Evolutionary conservation across 371 early-diverging fungal species (phyloP).

Genomic region (Lichtheimia hyalospora): DNA sequence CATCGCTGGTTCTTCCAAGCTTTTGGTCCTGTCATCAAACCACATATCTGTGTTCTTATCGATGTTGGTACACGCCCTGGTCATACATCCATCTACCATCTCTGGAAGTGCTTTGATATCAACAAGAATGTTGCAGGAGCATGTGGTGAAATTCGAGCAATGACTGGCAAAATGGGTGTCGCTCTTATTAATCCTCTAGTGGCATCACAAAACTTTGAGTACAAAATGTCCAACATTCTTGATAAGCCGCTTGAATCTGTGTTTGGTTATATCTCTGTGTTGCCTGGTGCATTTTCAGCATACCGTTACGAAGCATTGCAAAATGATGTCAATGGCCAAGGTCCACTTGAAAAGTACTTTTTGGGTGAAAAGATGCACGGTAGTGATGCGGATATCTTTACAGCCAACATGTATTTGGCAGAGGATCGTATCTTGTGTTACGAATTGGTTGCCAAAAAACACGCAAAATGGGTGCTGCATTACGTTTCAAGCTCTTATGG

Average conservation of each 20-base stretch:
- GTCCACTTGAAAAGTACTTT: slow-evolving; percentile 90
- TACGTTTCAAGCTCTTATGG: slow-evolving; percentile 72
- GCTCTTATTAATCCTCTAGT: slow-evolving; percentile 81
- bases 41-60: slow-evolving; percentile 87
- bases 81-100: slow-evolving; percentile 85
- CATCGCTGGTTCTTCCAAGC: slow-evolving; percentile 98
- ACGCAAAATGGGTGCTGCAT: slow-evolving; percentile 67
- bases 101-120: slow-evolving; percentile 92
- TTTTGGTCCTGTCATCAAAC: slow-evolving; percentile 82
- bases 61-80: slow-evolving; percentile 95
- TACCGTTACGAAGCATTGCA: slow-evolving; percentile 89
- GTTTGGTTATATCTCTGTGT: slow-evolving; percentile 96
- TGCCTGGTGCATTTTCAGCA: slow-evolving; percentile 96
- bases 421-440: slow-evolving; percentile 91
- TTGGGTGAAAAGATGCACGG: slow-evolving; percentile 89
- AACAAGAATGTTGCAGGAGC: slow-evolving; percentile 88
- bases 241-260: slow-evolving; percentile 97
- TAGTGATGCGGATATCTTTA: slow-evolving; percentile 66
- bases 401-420: slow-evolving; percentile 78
- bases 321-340: slow-evolving; percentile 63
- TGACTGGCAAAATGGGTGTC: slow-evolving; percentile 68
- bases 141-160: slow-evolving; percentile 94
- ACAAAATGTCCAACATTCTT: slow-evolving; percentile 96
- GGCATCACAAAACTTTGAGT: slow-evolving; percentile 93
- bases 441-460: slow-evolving; percentile 80